phyloP scores from a whole-genome alignment of 805 yeast genomes.

The Spathaspora passalidarum region DNA sequence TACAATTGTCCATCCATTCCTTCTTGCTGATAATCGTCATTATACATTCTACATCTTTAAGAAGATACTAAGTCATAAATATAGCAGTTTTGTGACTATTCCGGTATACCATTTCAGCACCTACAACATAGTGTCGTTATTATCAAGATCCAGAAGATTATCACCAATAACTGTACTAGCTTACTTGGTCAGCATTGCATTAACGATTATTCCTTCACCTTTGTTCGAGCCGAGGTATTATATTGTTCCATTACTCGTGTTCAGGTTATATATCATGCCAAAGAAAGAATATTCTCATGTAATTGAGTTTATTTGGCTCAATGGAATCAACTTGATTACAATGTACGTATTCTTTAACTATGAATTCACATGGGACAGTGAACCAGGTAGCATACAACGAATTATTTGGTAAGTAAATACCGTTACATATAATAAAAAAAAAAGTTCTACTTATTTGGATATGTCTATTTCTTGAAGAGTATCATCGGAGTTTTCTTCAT shows the following conservation, averaged over 20 bases:
- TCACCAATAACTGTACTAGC: conserved; percentile 44
- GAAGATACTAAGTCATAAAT: conserved; percentile 50
- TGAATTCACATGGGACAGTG: conserved; percentile 68
- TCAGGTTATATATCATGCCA: conserved; percentile 52
- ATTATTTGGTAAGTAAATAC: conserved; percentile 71
- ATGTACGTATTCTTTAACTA: conserved; percentile 54
- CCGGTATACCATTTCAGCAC: conserved; percentile 70
- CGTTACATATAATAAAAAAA: neutral
- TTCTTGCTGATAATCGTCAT: conserved; percentile 93
- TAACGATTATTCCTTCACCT: conserved; percentile 84
- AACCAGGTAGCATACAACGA: conserved; percentile 59
- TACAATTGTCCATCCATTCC: conserved; percentile 83
- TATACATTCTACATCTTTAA: conserved; percentile 84
- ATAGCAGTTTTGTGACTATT: conserved; percentile 47
- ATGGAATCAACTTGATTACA: conserved; percentile 51
- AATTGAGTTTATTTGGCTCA: conserved; percentile 63
- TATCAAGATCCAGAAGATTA: conserved; percentile 13
- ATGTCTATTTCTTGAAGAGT: conserved; percentile 4
- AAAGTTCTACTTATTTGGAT: neutral
- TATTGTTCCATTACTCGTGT: conserved; percentile 73
- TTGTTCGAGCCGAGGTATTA: conserved; percentile 92
- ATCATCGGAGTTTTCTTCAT: neutral
- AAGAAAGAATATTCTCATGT: conserved; percentile 29
- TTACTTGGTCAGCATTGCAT: conserved; percentile 47
- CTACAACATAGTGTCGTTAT: conserved; percentile 25